Base-by-base conservation (phyloP, 139 green algal genomes). In the Trebouxia sp. region DNA sequence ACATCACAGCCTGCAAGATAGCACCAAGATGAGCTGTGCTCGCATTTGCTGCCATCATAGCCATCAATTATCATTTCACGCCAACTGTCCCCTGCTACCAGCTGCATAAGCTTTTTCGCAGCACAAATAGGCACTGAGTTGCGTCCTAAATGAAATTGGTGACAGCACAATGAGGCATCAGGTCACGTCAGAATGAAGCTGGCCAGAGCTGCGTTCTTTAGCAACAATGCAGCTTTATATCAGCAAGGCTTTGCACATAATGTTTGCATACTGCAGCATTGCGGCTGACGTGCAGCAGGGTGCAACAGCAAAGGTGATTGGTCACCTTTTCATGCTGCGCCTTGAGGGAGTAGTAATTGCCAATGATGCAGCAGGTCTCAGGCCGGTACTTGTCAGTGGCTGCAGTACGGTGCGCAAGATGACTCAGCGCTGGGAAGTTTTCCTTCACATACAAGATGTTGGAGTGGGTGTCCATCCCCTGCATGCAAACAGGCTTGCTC, bases 321-420 rank as follows among this genome's bases (percentile, higher is more conserved):
- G n/a, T 39, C 28, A 83, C 85, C 79, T 88, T 84, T 35, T 88
- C 84, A 70, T 90, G 88, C 69, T 87, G 79, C 6, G 78, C 91
- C 84, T 94, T 94, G 0, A 98, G 86, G 56, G 91, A 96, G 91
- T 97, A 98, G 89, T 99, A 99, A 91, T 99, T 99, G 58, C 96
- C 96, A 28, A 97, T 89, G 65, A 98, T 91, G 85, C 93, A 98
- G 88, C 94, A 98, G 22, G 93, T 95, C 80, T 99, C 95, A 0
- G 96, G 93, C 1, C 88, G 86, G 89, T 97, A 98, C 84, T 96
- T 96, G 88, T 98, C 93, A 0, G 86, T 94, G 6, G 84, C 39
- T 2, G 90, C 85, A 26, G 86, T 85, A 35, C 89, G 78, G 83
- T 97, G 95, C 11, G 97, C 97, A 50, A 99, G 85, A 80, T 91